phyloP scores from a whole-genome alignment of 345 rosid species.

The Angophora floribunda region DNA sequence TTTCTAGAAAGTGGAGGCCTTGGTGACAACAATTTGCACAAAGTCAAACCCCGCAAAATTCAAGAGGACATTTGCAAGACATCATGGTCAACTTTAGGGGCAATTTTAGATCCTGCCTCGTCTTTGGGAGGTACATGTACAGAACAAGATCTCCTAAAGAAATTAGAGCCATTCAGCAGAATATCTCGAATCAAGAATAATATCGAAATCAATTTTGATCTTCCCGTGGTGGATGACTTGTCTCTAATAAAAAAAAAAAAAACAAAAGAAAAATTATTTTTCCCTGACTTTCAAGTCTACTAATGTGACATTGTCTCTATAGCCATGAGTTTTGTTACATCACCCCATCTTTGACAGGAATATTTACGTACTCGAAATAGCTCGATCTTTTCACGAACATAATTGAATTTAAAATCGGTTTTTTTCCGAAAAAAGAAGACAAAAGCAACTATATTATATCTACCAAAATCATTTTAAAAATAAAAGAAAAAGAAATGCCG shows the following conservation, averaged over 20 bases:
- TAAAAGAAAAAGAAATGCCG: not conserved
- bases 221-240: not conserved
- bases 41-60: not conserved
- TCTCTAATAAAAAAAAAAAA: not conserved
- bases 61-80: not conserved
- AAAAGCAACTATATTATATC: not conserved
- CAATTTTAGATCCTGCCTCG: not conserved
- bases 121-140: not conserved
- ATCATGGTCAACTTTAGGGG: not conserved
- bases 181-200: not conserved
- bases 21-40: not conserved
- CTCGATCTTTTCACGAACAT: not conserved
- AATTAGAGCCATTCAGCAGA: not conserved
- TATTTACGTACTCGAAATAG: not conserved
- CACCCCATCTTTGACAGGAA: accelerated
- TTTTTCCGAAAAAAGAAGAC: not conserved
- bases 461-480: not conserved
- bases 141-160: not conserved
- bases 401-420: not conserved
- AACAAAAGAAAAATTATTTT: not conserved
- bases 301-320: not conserved
- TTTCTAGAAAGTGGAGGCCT: not conserved
- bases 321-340: accelerated
- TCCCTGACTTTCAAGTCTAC: not conserved
- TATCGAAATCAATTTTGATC: not conserved